Base-by-base conservation (phyloP, 805 yeast species). In the Candida xiaguanensis region DNA sequence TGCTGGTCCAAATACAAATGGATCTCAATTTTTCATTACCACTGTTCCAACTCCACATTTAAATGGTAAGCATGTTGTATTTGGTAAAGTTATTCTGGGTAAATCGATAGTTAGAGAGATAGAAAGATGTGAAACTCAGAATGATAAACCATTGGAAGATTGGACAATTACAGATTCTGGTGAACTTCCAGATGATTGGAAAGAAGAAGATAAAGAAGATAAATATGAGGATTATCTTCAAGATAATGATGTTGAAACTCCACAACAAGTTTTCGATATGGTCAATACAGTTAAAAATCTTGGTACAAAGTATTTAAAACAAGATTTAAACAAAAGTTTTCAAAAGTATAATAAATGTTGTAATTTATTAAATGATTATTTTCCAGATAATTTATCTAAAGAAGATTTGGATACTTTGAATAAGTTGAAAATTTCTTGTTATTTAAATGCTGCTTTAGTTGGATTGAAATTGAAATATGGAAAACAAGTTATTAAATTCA, bases 41-140 rank as follows among this genome's bases (percentile, higher is more conserved):
- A 87, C 96, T 2, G 93, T 80, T 2, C 81, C 88, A 30, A 88
- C 97, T 1, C 96, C 98, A 5, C 98, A 91, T 63, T 75, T 93
- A 49, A 91, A 93, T 58, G 95, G 91, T 18, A 91, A 91, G 61
- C 99, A 93, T 60, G 97, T 90, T 38, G 98, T 93, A 2, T 93
- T 93, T 59, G 99, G 99, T 46, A 79, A 85, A 59, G 89, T 93
- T 27, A 63, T 91, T 36, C 58, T 58, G 34, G 97, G 97, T 29
- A 90, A 86, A 59, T 78, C 88, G 6, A 61, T 87, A 22, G 89
- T 86, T 7, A 80, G 95, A 48, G 70, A 75, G 41, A 72, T 93
- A 44, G 99, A 93, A 62, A 74, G 78, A 53, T 66, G 72, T 27
- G 77, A 77, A 44, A 86, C 88, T 19, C 66, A 68, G 3, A 70